Conservation (phyloP, 306 rosid species). For the Fragaria nilgerrensis region DNA sequence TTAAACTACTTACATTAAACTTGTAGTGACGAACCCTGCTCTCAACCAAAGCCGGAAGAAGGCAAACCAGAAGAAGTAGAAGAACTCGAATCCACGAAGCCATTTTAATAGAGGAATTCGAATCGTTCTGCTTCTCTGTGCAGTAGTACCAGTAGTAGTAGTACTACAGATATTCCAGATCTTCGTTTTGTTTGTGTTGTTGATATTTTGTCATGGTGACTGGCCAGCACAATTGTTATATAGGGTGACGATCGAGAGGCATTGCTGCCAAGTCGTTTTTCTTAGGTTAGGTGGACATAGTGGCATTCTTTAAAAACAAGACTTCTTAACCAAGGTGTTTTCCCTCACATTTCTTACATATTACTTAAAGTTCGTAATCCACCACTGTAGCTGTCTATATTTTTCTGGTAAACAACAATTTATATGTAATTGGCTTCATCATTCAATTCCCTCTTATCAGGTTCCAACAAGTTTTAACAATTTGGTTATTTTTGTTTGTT, state of each 20-base stretch:
- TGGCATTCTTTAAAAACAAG: constrained; percentile 48
- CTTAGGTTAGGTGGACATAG: constrained; percentile 64
- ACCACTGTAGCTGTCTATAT: constrained; percentile 8
- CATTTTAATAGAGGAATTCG: constrained; percentile 36
- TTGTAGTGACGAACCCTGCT: constrained; percentile 72
- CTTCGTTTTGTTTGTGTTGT: background rate
- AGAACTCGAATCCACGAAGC: constrained; percentile 40
- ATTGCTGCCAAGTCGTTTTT: constrained; percentile 76
- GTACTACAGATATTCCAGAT: background rate
- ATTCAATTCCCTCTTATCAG: background rate
- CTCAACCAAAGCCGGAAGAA: constrained; percentile 69
- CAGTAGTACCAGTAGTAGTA: background rate
- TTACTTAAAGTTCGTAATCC: constrained; percentile 57
- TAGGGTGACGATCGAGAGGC: constrained; percentile 34
- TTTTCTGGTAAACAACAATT: constrained; percentile 5
- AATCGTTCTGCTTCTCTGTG: constrained; percentile 4
- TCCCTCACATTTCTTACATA: constrained; percentile 46
- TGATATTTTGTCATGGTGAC: constrained; percentile 40
- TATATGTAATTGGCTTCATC: background rate
- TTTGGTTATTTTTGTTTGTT: background rate
- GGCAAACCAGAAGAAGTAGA: constrained; percentile 43
- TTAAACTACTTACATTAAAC: constrained; percentile 58
- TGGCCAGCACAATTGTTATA: constrained; percentile 49
- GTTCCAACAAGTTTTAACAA: background rate
- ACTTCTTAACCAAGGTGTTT: constrained; percentile 12